Evolutionary conservation across 2,329 filamentous ascomycete genomes (phyloP).

Genomic region (Trichoderma oligosporum): DNA sequence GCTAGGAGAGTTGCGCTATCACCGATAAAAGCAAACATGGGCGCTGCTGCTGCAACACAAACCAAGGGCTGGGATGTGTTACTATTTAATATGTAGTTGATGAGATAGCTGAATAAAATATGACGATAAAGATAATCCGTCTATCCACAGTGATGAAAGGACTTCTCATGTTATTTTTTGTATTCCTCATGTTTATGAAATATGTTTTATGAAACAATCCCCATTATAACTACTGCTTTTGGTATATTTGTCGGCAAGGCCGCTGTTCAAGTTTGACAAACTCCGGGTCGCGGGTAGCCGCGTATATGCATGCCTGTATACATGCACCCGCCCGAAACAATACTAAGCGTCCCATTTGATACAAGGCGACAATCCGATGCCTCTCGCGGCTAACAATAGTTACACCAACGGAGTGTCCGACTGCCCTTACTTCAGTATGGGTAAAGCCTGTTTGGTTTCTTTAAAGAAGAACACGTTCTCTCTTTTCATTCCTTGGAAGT

Average conservation of each 20-base stretch:
- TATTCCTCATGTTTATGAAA: too few species aligned
- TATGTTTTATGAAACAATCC: too few species aligned
- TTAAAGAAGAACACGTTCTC: neutral
- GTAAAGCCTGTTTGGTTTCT: too few species aligned
- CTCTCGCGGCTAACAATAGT: neutral
- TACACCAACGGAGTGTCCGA: neutral
- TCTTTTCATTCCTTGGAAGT: too few species aligned
- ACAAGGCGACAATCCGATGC: neutral
- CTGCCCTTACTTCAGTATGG: neutral
- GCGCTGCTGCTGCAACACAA: conserved; percentile 23
- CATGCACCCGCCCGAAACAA: conserved; percentile 3
- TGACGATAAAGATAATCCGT: neutral
- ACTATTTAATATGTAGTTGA: conserved; percentile 25
- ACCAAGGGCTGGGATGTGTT: conserved; percentile 43
- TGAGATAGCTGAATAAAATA: conserved; percentile 20
- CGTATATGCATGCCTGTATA: neutral
- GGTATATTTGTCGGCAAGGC: too few species aligned
- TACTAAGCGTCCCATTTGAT: conserved; percentile 1
- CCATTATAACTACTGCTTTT: too few species aligned
- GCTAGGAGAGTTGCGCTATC: neutral
- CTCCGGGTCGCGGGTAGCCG: neutral
- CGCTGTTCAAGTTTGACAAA: neutral
- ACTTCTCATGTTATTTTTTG: too few species aligned
- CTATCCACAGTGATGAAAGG: too few species aligned
- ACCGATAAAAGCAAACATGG: neutral